These are phyloP conservation scores for Claviceps maximensis DNA, from an alignment of 2,329 filamentous ascomycete genomes.

Conservation along the genomic window DNA sequence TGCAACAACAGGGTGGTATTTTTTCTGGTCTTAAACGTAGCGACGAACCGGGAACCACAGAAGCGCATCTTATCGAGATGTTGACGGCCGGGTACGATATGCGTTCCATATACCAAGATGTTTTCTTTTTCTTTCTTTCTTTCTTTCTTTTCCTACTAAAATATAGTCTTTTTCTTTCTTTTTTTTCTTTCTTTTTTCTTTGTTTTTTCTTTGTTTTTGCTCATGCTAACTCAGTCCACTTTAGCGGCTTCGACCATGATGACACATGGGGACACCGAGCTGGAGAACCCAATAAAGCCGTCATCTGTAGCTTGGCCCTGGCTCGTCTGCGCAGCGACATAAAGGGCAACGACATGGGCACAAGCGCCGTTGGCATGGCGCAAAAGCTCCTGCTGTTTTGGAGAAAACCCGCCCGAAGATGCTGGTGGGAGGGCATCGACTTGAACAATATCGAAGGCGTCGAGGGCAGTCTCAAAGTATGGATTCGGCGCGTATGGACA, in stretches of 20 bases:
- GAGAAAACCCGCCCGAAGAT: conserved; percentile 89
- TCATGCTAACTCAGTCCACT: neutral
- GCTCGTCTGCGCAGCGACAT: conserved; percentile 89
- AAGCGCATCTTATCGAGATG: conserved; percentile 99
- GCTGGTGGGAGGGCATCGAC: conserved; percentile 99
- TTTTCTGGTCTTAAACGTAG: conserved; percentile 92
- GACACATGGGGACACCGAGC: conserved; percentile 93
- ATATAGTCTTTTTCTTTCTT: neutral
- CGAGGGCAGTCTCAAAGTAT: conserved; percentile 86
- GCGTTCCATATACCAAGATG: neutral
- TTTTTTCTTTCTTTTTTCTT: neutral
- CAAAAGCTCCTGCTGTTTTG: conserved; percentile 96
- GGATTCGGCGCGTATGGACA: conserved; percentile 97
- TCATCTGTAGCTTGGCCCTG: conserved; percentile 91
- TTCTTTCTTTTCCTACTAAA: neutral
- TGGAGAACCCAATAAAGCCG: conserved; percentile 95
- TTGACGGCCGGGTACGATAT: conserved; percentile 78
- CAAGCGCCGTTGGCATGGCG: conserved; percentile 87
- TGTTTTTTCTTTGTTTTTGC: neutral
- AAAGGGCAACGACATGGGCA: conserved; percentile 60
- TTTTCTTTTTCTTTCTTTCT: neutral
- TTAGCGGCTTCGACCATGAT: conserved; percentile 88
- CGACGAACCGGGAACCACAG: conserved; percentile 89
- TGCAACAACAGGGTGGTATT: conserved; percentile 83
- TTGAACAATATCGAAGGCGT: conserved; percentile 81